Base-by-base conservation (phyloP, 108 stramenopile genomes). In the Cyclostephanos tholiformis region DNA sequence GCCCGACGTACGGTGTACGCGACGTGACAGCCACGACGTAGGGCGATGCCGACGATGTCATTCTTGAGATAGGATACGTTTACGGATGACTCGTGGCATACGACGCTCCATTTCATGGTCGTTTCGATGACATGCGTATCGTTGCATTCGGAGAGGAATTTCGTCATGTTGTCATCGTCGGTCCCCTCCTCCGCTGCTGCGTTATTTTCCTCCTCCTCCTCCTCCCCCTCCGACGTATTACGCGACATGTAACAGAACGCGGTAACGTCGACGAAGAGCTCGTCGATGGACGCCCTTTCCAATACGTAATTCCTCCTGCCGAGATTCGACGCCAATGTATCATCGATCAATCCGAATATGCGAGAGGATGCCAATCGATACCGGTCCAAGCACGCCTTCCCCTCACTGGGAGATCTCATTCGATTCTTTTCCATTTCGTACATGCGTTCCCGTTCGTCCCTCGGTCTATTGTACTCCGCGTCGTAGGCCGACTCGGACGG, bases 331-430 rank as follows among this genome's bases (percentile, higher is more conserved):
- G 57, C 56, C 57, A 80, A 43, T 25, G 74, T 70, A 63, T 91
- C 88, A 43, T 87, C 65, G 46, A 94, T 88, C 7, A 88, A 72
- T 2, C 59, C 44, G 80, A 95, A 92, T 67, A 95, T 95, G 12
- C 83, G 72, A 56, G 78, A 67, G 53, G 89, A 90, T 13, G 94
- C 94, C 46, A 92, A 35, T 11, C 94, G 84, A 32, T 39, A 80
- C 73, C 94, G 81, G 78, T 95, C 90, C 63, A 95, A 84, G 68
- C 83, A 88, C 0, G 94, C 94, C 77, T 95, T 95, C 26, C 94
- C 94, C 77, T 91, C 86, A 14, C 49, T 38, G 19, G 86, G 79
- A 27, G 68, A 82, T 59, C 88, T 74, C 65, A 85, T 89, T n/a
- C 58, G 55, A 67, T 89, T 89, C 44, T 75, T 77, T 55, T 95